Base-by-base conservation (phyloP, 2,329 filamentous ascomycete species). In the Ascochyta koolunga region DNA sequence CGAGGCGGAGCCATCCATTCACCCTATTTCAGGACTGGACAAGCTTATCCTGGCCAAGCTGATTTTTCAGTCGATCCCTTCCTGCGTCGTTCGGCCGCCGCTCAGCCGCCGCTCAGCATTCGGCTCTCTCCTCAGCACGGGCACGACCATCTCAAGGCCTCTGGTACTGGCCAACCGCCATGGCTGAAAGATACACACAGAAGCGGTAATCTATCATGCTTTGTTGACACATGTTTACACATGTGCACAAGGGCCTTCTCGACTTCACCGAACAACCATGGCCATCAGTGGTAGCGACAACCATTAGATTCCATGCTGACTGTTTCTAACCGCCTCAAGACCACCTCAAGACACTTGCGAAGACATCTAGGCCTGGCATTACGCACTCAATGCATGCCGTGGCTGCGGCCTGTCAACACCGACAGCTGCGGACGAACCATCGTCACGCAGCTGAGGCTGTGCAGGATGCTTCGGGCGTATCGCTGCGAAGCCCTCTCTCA, bases 371-470 rank as follows among this genome's bases (percentile, higher is more conserved):
- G 36, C 51, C 45, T 50, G 45, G 54, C 60, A 61, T 63, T 64
- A 60, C 54, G 59, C 51, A 57, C 55, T 57, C 39, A 29, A 54
- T 55, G 54, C 58, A 59, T n/a, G 18, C 49, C 37, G 50, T 50
- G 51, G 45, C 43, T 40, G 27, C 13, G 22, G 44, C 27, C 11
- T 41, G 50, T 58, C 60, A 51, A 59, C 46, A 5, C 58, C 61
- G 58, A 60, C n/a, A 11, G 16, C 29, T 31, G 11, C 50, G 45
- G 45, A 38, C 60, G 42, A 62, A 64, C 54, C 53, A 58, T 35
- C 16, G 47, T 33, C 35, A 18, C 37, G 40, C 55, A 45, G 41
- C 40, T 50, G 51, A 35, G 51, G 51, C 51, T 54, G 51, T 54
- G 51, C 45, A 37, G 11, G 11, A 15, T 27, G 21, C 31, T 13